Evolutionary conservation across 164 flowering plant species (phyloP).

Genomic region (Saururus chinensis): DNA sequence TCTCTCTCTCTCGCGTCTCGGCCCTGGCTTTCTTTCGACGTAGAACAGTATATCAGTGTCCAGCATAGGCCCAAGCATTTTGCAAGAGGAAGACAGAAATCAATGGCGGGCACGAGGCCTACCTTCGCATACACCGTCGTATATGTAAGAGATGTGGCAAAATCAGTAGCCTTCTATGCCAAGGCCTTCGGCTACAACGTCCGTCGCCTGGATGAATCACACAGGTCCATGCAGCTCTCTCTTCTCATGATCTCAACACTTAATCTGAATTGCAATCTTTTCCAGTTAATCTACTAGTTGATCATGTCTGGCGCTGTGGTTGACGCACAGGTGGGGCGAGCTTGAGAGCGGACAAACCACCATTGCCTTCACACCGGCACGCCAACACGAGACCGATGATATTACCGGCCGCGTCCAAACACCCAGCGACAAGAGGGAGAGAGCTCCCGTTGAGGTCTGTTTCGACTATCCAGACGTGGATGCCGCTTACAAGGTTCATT

Average conservation of each 20-base stretch:
- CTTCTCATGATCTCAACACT: not conserved
- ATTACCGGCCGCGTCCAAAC: slow-evolving; percentile 45
- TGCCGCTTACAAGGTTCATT: slow-evolving; percentile 61
- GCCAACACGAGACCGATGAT: slow-evolving; percentile 74
- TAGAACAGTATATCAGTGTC: too few species aligned
- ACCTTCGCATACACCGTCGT: slow-evolving; percentile 64
- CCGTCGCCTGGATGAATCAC: slow-evolving; percentile 65
- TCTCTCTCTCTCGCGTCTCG: not conserved
- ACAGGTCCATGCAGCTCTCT: slow-evolving; percentile 28
- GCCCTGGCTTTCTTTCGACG: too few species aligned
- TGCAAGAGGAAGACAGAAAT: too few species aligned
- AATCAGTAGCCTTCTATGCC: slow-evolving; percentile 58
- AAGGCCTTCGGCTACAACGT: slow-evolving; percentile 70
- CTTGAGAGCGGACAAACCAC: slow-evolving; percentile 76
- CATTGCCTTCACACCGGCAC: slow-evolving; percentile 69
- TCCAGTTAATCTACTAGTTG: too few species aligned
- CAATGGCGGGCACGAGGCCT: slow-evolving; percentile 30
- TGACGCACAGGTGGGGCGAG: slow-evolving; percentile 64
- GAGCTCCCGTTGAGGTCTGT: slow-evolving; percentile 58
- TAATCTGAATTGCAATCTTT: not conserved
- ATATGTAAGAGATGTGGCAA: slow-evolving; percentile 78
- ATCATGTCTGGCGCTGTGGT: not conserved
- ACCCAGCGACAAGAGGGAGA: slow-evolving; percentile 8
- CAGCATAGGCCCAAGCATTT: too few species aligned
- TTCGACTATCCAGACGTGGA: slow-evolving; percentile 63